These are phyloP conservation scores for Aureoboletus auriporus DNA, from an alignment of 768 basidiomycete genomes.

Conservation along the genomic window DNA sequence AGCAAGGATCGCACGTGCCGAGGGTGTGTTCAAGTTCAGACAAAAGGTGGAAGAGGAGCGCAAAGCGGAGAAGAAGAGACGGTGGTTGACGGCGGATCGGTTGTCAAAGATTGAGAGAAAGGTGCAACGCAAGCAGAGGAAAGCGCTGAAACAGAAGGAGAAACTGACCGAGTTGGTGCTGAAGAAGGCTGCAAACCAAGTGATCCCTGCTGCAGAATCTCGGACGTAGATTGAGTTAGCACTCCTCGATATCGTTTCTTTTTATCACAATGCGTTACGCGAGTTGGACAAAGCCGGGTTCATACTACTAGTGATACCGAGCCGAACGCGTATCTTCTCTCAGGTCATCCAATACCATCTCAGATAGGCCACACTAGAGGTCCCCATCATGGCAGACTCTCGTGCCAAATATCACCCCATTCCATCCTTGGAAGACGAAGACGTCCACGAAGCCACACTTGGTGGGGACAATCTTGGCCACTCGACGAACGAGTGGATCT, in stretches of 20 bases:
- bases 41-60: constrained; percentile 53
- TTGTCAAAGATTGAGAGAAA: constrained; percentile 36
- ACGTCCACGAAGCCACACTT: not conserved
- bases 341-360: too few relatives aligned
- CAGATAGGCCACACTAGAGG: too few relatives aligned
- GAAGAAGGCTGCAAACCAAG: constrained; percentile 55
- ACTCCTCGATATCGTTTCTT: too few relatives aligned
- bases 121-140: constrained; percentile 39
- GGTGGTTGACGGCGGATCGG: constrained; percentile 39
- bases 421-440: constrained; percentile 17
- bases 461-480: constrained; percentile 6
- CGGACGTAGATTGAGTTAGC: constrained; percentile 5
- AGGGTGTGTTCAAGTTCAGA: constrained; percentile 74
- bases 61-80: constrained; percentile 58
- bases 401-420: constrained; percentile 15
- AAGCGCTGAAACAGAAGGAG: constrained; percentile 46
- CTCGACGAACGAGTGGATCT: constrained; percentile 23
- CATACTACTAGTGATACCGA: too few relatives aligned
- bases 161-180: constrained; percentile 50
- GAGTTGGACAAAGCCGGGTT: too few relatives aligned
- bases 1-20: constrained; percentile 59
- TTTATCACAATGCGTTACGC: too few relatives aligned
- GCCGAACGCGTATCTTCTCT: too few relatives aligned
- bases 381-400: constrained; percentile 6
- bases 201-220: constrained; percentile 37